Base-by-base conservation (phyloP, 768 basidiomycete species). In the Macrolepiota dolichaula region DNA sequence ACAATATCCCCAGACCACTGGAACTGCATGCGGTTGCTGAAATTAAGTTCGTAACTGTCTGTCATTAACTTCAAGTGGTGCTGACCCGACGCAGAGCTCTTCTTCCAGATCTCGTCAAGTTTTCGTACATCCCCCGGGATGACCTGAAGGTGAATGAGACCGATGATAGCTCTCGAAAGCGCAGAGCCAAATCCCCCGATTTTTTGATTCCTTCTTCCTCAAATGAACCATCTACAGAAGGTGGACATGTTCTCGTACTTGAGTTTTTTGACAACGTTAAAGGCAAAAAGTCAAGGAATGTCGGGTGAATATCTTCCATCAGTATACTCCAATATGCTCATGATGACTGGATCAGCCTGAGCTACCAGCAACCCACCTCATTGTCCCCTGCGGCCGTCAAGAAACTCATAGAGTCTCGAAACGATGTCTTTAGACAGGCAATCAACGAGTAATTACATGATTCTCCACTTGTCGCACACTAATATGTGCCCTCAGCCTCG, bases 11-110 rank as follows among this genome's bases (percentile, higher is more conserved):
- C 69, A 95, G 94, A 52, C 91, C 93, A 0, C 76, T 96, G 22
- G 89, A 94, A 62, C 76, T 94, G n/a, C 71, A 76, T 42, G 83
- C 84, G 65, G 85, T 96, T 19, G 89, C 93, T 4, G 90, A 95
- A 72, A 78, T 96, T 62, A 95, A 95, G 91, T 94, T 62, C 62
- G 75, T 69, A 17, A 24, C 42, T n/a, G 32, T 53, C 35, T 27
- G 49, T 22, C 42, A 40, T 24, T 22, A 38, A 49, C 10, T 40
- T 24, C n/a, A 13, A 51, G 24, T 37, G 17, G 52, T 13, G 59
- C 38, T 56, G 17, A 42, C 51, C 47, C 51, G 58, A 22, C 4
- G 46, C 59, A 93, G 92, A 73, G 85, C 91, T 9, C 79, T 96
- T n/a, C 74, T 95, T 13, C 94, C 94, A 1, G 85, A 89, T 59